Evolutionary conservation across 208 protist species (phyloP), one percentile per base, ranked within the genome.

Genomic region (Crithidia mellificae): DNA sequence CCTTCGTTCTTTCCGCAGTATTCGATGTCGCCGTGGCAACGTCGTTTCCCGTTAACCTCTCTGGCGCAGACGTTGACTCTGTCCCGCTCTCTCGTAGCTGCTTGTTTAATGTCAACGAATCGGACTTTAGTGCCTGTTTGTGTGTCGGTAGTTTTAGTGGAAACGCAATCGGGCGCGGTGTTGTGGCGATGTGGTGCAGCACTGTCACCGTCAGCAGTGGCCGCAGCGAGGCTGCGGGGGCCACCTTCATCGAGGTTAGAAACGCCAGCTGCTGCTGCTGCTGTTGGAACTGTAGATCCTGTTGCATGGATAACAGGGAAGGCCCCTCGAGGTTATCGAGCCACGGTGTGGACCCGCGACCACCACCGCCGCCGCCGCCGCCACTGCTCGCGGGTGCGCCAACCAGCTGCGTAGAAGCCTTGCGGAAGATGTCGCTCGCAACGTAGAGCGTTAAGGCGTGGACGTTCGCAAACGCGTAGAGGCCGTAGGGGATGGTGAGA

Each of bases 381-480:
- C 36, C 25, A 6, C 30, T 36, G 49, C 25, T 15, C 20, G 34
- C 20, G 22, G 63, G 44, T 17, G n/a, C 27, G 22, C 25, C 46
- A 20, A 71, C 46, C 8, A 87, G 74, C 51, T 85, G 76, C 61
- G 68, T 59, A 17, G 72, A 46, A 8, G 80, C 77, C 36, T 85
- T 90, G 22, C 55, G 69, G 67, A 90, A 94, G 52, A 94, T 81
- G 49, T 90, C 84, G 39, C 74, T 68, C 12, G 53, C 61, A 27
- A 74, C 22, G 55, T 83, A 95, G 36, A 95, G 80, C 2, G 83
- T 78, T 12, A 95, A 64, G 2, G 85, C 82, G 62, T 95, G 87
- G 1, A 84, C 61, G 19, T 78, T 63, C 15, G 77, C 68, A 34
- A 80, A 65, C 8, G 68, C 83, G 73, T 90, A 89, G 15, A 63